These are phyloP conservation scores for Aureobasidium melanogenum DNA, from an alignment of 2,329 filamentous ascomycete species.

Conservation along the genomic window DNA sequence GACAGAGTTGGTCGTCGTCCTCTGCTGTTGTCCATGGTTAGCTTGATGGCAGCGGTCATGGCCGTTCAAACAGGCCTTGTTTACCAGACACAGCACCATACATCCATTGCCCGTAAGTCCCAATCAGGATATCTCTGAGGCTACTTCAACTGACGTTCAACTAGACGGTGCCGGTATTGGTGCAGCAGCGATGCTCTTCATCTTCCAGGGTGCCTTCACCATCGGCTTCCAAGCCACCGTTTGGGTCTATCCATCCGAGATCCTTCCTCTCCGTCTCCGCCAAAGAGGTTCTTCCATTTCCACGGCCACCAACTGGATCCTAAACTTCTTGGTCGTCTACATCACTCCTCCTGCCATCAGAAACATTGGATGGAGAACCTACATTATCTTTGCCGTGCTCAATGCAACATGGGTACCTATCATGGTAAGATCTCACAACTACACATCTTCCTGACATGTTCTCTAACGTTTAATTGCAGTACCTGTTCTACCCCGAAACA, in stretches of 20 bases:
- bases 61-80: slow-evolving; percentile 43
- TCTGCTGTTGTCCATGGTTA: slow-evolving; percentile 43
- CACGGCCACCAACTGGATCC: slow-evolving; percentile 25
- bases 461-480: not conserved
- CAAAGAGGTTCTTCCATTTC: slow-evolving; percentile 25
- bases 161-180: slow-evolving; percentile 16
- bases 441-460: not conserved
- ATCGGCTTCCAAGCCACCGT: slow-evolving; percentile 52
- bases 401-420: slow-evolving; percentile 17
- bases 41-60: slow-evolving; percentile 55
- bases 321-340: slow-evolving; percentile 27
- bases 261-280: slow-evolving; percentile 43
- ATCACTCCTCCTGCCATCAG: slow-evolving; percentile 53
- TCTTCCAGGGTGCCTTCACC: slow-evolving; percentile 56
- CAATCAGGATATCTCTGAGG: not conserved
- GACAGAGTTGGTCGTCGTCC: slow-evolving; percentile 48
- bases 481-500: not conserved
- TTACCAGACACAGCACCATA: slow-evolving; percentile 25
- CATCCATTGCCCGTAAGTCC: slow-evolving; percentile 17
- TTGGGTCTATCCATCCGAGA: slow-evolving; percentile 55
- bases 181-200: slow-evolving; percentile 49
- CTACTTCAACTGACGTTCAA: not conserved
- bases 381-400: slow-evolving; percentile 45
- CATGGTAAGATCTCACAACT: slow-evolving; percentile 9
- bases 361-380: slow-evolving; percentile 47